Evolutionary conservation across 129 eudicot species (phyloP), one percentile per base, ranked within the genome.

Genomic region (Rutidosis leptorrhynchoides): DNA sequence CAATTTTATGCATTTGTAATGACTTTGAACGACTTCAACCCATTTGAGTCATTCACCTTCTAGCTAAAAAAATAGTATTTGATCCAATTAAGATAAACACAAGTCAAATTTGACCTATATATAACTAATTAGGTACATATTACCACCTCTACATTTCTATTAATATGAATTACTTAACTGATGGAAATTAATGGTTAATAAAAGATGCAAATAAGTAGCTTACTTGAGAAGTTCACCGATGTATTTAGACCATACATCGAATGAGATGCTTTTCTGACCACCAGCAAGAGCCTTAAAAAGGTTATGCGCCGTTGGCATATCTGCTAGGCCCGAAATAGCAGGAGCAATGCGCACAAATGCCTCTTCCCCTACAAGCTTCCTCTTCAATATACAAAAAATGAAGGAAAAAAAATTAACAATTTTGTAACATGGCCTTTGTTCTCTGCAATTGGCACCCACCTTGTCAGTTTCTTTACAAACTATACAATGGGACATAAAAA

Each of bases 291-390:
- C 95, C 76, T 86, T 93, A 75, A 83, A 93, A 77, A 93, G 81
- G 64, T 88, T 88, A 68, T 93, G 95, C 25, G 72, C 96, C 7
- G 99, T 93, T 35, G 90, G 57, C 80, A 83, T 73, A 82, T 93
- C 99, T 78, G 99, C 99, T 62, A 93, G 79, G 49, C 99, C 99
- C 22, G 95, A 80, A 77, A 93, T 78, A 80, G 99, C 96, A 65
- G 99, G 96, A 62, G 95, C 96, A 42, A 93, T 83, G 65, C 96
- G 99, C 71, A 88, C 59, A 73, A 93, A 93, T 65, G 99, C 99
- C 68, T 86, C 83, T 77, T 89, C 85, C 66, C 85, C 85, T 54
- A 93, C 92, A 33, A 86, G 77, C 75, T 83, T 80, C 76, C 64
- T 74, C 99, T 93, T 55, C 58, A 79, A 65, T 29, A 55, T 74